phyloP scores from a whole-genome alignment of 225 moss, liverwort and hornwort species.

The Bryoerythrophyllum caledonicum region DNA sequence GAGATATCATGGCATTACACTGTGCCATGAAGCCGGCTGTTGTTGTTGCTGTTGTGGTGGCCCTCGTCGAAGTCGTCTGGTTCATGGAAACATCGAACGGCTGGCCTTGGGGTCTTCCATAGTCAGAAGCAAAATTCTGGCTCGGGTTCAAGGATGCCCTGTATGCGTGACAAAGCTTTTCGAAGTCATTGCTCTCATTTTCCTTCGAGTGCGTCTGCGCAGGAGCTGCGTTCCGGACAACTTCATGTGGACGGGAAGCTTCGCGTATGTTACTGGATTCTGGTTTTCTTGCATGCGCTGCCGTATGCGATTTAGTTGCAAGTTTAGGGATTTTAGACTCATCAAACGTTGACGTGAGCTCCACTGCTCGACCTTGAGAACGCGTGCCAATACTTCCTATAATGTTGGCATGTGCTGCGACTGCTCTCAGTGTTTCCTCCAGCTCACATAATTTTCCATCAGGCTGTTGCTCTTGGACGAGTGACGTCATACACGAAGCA shows the following conservation, averaged over 20 bases:
- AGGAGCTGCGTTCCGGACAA: conserved; percentile 5
- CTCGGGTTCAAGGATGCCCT: conserved; percentile 16
- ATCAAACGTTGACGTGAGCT: conserved; percentile 1
- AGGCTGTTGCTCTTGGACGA: conserved; percentile 23
- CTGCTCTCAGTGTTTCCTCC: not conserved
- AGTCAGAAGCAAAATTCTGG: conserved; percentile 5
- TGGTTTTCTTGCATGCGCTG: conserved; percentile 21
- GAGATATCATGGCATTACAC: not conserved
- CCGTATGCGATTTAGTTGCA: conserved; percentile 14
- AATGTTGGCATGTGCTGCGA: conserved; percentile 1
- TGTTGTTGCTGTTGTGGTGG: not conserved
- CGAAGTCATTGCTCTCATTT: conserved; percentile 22
- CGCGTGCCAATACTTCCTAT: conserved; percentile 18
- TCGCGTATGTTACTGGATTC: not conserved
- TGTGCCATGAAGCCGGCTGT: not conserved
- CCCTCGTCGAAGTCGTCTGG: not conserved
- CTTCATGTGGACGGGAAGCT: conserved; percentile 12
- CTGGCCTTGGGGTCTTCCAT: conserved; percentile 10
- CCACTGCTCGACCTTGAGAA: not conserved
- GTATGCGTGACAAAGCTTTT: conserved; percentile 39
- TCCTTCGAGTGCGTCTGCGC: conserved; percentile 17
- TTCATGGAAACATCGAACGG: conserved; percentile 5
- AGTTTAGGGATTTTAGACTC: not conserved
- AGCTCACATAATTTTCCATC: not conserved
- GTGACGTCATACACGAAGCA: conserved; percentile 13